Conservation (phyloP, 2,329 filamentous ascomycete species). For the Ophiostoma sp. region DNA sequence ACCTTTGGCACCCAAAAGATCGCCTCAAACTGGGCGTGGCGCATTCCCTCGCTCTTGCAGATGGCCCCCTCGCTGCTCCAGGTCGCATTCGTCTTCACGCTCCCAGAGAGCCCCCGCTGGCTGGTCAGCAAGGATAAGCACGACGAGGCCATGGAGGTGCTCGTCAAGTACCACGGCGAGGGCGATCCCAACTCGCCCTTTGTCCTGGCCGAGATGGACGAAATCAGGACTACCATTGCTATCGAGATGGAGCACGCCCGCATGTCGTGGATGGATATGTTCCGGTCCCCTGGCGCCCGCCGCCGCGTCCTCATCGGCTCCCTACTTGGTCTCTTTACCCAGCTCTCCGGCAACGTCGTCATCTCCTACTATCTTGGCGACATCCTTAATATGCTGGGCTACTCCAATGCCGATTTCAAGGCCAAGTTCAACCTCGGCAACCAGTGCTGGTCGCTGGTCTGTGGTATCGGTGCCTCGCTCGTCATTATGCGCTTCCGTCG, state of each 20-base stretch:
- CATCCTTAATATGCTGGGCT: constrained; percentile 43
- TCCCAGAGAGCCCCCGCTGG: constrained; percentile 31
- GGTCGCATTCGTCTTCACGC: constrained; percentile 36
- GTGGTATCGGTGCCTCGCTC: constrained; percentile 39
- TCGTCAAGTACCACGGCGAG: constrained; percentile 41
- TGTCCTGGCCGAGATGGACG: constrained; percentile 54
- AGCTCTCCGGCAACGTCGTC: constrained; percentile 49
- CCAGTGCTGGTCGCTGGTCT: constrained; percentile 44
- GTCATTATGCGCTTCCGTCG: constrained; percentile 42
- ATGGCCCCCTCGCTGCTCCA: constrained; percentile 35
- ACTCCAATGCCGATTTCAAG: constrained; percentile 38
- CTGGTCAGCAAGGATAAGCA: constrained; percentile 30
- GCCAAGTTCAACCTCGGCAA: constrained; percentile 44
- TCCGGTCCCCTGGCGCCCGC: constrained; percentile 46
- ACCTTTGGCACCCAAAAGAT: constrained; percentile 43
- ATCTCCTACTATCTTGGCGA: constrained; percentile 47
- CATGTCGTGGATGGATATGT: constrained; percentile 47
- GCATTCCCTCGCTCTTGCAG: constrained; percentile 41
- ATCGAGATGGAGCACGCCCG: constrained; percentile 48
- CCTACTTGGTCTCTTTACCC: constrained; percentile 49
- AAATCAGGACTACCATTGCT: constrained; percentile 53
- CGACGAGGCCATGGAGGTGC: constrained; percentile 29
- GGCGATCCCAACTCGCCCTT: constrained; percentile 47
- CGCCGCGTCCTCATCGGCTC: constrained; percentile 45
- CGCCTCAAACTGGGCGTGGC: constrained; percentile 37